Percentiles rank a stretch among this genome's conserved stretches.
Evolutionary conservation across 306 rosid species (phyloP).

Genomic region (Phaseolus lunatus): DNA sequence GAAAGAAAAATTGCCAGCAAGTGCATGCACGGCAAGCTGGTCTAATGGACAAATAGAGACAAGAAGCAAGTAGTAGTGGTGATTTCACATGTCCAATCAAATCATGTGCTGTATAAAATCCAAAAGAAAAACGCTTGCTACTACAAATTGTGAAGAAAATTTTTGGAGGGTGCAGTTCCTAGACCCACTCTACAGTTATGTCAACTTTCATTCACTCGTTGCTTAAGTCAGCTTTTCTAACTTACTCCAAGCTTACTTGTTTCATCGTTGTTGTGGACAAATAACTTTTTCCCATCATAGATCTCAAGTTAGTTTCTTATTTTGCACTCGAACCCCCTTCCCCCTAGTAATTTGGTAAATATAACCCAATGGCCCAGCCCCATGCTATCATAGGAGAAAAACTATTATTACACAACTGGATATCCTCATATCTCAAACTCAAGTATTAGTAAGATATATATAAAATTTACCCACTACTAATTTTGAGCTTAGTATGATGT

Average conservation of each 20-base stretch:
- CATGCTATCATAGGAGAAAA: neutral
- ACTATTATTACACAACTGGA: neutral
- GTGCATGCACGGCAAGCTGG: constrained; percentile 43
- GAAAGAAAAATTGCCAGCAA: constrained; percentile 41
- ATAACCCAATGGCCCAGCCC: neutral
- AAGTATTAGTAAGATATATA: neutral
- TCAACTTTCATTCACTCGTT: constrained; percentile 31
- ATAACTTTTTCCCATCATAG: neutral
- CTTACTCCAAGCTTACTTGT: constrained; percentile 16
- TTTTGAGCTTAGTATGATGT: neutral
- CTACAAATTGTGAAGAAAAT: constrained; percentile 18
- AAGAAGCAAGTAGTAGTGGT: constrained; percentile 38
- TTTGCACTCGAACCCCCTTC: neutral
- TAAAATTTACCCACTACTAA: neutral
- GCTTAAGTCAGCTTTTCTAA: constrained; percentile 16
- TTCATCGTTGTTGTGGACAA: constrained; percentile 10
- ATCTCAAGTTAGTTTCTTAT: constrained; percentile 14
- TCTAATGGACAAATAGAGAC: constrained; percentile 38
- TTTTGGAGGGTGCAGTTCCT: constrained; percentile 5
- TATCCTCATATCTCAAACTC: constrained; percentile 16
- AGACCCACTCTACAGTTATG: constrained; percentile 29
- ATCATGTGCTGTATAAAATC: constrained; percentile 22
- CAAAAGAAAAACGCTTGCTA: constrained; percentile 1
- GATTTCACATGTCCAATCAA: constrained; percentile 40
- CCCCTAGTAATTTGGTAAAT: neutral